Percentiles rank a stretch among this genome's conserved stretches.
phyloP scores from a whole-genome alignment of 2,329 filamentous ascomycete genomes.

The Hymenoscyphus linearis region DNA sequence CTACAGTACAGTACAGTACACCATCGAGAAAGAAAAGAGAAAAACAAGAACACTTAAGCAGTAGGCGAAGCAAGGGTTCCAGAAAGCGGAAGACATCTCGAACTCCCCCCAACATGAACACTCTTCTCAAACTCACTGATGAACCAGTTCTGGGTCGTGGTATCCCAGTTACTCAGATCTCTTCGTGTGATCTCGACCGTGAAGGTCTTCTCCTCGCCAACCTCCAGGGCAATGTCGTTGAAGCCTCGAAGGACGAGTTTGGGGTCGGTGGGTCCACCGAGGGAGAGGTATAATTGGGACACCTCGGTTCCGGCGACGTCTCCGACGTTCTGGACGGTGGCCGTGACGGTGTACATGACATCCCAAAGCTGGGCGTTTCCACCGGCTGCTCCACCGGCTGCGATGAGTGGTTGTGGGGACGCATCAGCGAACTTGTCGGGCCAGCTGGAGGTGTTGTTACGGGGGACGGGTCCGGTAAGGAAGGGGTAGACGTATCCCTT shows the following conservation, averaged over 20 bases:
- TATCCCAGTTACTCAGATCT: slow-evolving; percentile 86
- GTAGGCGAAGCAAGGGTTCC: slow-evolving; percentile 34
- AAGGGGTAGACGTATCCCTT: slow-evolving; percentile 49
- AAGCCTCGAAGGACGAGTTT: slow-evolving; percentile 69
- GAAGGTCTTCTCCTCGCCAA: slow-evolving; percentile 63
- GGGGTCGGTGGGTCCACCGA: slow-evolving; percentile 72
- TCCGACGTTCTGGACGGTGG: slow-evolving; percentile 53
- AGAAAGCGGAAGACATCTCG: slow-evolving; percentile 23
- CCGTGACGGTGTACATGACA: slow-evolving; percentile 46
- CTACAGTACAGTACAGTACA: slow-evolving; percentile 1
- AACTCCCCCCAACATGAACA: slow-evolving; percentile 28
- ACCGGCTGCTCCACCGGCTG: slow-evolving; percentile 47
- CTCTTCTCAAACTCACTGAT: slow-evolving; percentile 28
- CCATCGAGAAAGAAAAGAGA: background rate
- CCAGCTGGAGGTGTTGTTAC: slow-evolving; percentile 15
- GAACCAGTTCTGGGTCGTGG: slow-evolving; percentile 74
- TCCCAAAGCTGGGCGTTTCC: slow-evolving; percentile 51
- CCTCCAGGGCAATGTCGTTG: slow-evolving; percentile 65
- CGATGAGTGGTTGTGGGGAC: slow-evolving; percentile 38
- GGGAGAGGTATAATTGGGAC: slow-evolving; percentile 65
- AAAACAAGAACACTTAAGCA: background rate
- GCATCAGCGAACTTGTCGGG: slow-evolving; percentile 40
- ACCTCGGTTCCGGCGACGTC: slow-evolving; percentile 49
- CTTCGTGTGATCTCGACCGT: slow-evolving; percentile 66
- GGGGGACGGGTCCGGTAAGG: slow-evolving; percentile 40